phyloP scores from a whole-genome alignment of 1,284 basidiomycete species.

The Uromyces viciae-fabae region DNA sequence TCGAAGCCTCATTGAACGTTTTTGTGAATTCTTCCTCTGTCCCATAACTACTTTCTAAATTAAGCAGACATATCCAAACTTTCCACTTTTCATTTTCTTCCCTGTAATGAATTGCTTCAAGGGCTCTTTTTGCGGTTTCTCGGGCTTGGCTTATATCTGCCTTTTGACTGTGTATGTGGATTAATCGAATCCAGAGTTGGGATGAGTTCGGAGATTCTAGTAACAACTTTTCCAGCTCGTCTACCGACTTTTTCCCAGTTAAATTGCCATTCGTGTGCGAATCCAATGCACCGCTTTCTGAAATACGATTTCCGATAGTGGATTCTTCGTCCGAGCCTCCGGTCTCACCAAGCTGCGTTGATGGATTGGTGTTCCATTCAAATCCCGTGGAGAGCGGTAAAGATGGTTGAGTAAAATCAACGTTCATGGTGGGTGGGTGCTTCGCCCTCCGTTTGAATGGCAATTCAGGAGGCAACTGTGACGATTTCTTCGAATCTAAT shows the following conservation, averaged over 20 bases:
- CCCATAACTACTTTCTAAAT: constrained; percentile 91
- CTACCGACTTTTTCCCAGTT: constrained; percentile 73
- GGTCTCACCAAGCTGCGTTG: neutral
- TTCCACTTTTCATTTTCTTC: constrained; percentile 97
- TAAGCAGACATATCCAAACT: constrained; percentile 94
- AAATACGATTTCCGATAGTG: neutral
- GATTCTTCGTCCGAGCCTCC: neutral
- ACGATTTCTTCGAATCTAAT: neutral
- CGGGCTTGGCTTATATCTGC: constrained; percentile 93
- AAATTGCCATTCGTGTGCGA: neutral
- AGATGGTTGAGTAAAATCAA: constrained; percentile 24
- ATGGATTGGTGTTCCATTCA: constrained; percentile 12
- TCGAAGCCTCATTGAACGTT: constrained; percentile 82
- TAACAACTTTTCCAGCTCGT: constrained; percentile 89
- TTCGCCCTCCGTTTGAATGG: neutral
- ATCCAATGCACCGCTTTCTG: neutral
- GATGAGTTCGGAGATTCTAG: constrained; percentile 97
- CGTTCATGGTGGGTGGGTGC: constrained; percentile 5
- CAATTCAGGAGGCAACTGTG: neutral
- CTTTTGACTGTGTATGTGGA: constrained; percentile 95
- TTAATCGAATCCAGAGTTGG: constrained; percentile 97
- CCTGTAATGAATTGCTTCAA: constrained; percentile 84
- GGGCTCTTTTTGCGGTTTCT: constrained; percentile 75
- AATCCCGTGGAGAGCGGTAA: constrained; percentile 29
- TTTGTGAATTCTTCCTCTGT: constrained; percentile 72